These are phyloP conservation scores for Corinectria fuckeliana DNA, from an alignment of 2,329 filamentous ascomycete genomes.

Conservation along the genomic window DNA sequence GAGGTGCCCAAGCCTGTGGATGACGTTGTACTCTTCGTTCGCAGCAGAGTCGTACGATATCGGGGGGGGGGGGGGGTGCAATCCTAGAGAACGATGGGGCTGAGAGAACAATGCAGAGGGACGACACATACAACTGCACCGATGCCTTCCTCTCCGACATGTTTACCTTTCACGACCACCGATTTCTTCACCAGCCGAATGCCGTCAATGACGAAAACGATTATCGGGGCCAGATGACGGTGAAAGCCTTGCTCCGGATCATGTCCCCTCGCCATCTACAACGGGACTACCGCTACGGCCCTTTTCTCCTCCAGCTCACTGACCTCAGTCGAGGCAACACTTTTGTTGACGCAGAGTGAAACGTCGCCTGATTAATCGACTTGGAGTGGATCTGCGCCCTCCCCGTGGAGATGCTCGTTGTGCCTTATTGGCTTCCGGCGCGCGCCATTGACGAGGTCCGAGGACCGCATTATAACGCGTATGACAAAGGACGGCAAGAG, in stretches of 20 bases:
- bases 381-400: conserved; percentile 44
- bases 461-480: conserved; percentile 20
- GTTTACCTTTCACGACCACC: conserved; percentile 36
- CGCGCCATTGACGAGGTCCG: conserved; percentile 23
- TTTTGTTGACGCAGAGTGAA: conserved; percentile 45
- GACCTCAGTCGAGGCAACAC: conserved; percentile 46
- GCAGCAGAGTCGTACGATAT: too few species aligned
- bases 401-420: conserved; percentile 25
- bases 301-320: conserved; percentile 40
- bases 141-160: conserved; percentile 39
- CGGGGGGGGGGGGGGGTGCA: too few species aligned
- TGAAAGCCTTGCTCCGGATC: conserved; percentile 31
- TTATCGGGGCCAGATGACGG: conserved; percentile 40
- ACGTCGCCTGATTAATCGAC: conserved; percentile 43
- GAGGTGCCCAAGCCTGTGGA: too few species aligned
- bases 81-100: conserved; percentile 42
- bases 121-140: conserved; percentile 40
- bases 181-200: conserved; percentile 35
- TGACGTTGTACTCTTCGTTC: too few species aligned
- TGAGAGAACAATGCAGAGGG: conserved; percentile 40
- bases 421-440: conserved; percentile 34
- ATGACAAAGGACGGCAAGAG: conserved; percentile 19
- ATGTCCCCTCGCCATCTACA: conserved; percentile 31
- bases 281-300: conserved; percentile 32
- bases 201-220: conserved; percentile 34